These are phyloP conservation scores for Conticribra guillardii DNA, from an alignment of 108 stramenopile species.

Conservation along the genomic window DNA sequence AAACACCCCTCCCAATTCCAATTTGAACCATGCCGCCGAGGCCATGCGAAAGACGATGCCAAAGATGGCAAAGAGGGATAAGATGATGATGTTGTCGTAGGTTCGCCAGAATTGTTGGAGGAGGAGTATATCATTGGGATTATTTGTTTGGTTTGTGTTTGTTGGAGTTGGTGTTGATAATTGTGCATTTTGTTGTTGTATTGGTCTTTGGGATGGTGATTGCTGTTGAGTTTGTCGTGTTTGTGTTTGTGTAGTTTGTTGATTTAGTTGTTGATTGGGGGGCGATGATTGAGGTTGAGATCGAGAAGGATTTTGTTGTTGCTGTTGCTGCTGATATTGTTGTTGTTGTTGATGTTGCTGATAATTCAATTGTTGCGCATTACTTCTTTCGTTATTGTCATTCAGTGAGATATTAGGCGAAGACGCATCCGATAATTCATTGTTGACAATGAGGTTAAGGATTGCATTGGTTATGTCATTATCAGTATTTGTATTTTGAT, in stretches of 20 bases:
- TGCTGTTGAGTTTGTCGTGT: not conserved
- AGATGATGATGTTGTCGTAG: constrained; percentile 81
- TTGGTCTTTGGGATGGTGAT: not conserved
- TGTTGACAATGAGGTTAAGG: no score
- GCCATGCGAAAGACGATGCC: constrained; percentile 77
- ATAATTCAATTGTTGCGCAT: not conserved
- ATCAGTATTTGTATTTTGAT: no score
- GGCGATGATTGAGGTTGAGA: not conserved
- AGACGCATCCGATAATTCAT: no score
- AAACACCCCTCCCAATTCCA: constrained; percentile 67
- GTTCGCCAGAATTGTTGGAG: constrained; percentile 68
- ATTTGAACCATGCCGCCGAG: constrained; percentile 65
- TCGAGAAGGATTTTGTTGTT: not conserved
- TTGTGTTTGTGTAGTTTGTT: not conserved
- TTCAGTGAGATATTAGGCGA: no score
- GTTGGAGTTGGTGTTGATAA: not conserved
- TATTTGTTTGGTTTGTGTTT: not conserved
- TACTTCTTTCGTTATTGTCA: no score
- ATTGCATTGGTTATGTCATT: no score
- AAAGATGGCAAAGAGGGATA: constrained; percentile 72
- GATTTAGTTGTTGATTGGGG: not conserved
- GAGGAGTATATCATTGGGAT: constrained; percentile 6
- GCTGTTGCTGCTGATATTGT: not conserved
- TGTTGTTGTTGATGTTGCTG: constrained; percentile 3
- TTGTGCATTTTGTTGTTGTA: not conserved